Conservation (phyloP, 2,329 filamentous ascomycete genomes). For the Neoascochyta sp. region DNA sequence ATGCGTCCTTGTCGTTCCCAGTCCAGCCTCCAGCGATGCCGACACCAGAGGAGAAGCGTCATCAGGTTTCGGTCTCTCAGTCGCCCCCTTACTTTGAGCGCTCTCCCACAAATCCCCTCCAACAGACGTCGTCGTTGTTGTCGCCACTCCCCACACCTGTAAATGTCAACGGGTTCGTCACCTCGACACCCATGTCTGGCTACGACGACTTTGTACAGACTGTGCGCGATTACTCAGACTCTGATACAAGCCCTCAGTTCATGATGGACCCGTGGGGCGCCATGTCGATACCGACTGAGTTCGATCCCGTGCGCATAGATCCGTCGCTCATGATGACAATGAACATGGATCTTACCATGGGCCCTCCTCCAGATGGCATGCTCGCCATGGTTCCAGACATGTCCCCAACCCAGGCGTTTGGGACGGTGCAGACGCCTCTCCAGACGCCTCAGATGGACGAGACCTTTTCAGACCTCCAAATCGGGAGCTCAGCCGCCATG, state of each 20-base stretch:
- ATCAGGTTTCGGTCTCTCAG: conserved; percentile 25
- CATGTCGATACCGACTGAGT: conserved; percentile 45
- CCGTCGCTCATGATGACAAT: conserved; percentile 46
- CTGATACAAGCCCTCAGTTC: conserved; percentile 45
- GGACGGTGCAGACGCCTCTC: conserved; percentile 45
- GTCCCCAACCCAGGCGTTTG: conserved; percentile 35
- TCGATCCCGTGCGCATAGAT: conserved; percentile 44
- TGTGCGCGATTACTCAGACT: conserved; percentile 41
- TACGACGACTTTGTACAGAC: conserved; percentile 46
- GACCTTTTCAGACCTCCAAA: conserved; percentile 46
- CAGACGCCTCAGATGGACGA: conserved; percentile 48
- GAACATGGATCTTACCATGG: conserved; percentile 45
- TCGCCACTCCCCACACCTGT: conserved; percentile 40
- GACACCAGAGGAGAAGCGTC: conserved; percentile 32
- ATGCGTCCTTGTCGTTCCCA: conserved; percentile 32
- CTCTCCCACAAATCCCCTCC: conserved; percentile 34
- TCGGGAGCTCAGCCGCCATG: conserved; percentile 42
- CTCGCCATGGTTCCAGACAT: conserved; percentile 47
- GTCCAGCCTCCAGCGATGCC: conserved; percentile 29
- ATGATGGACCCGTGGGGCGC: conserved; percentile 48
- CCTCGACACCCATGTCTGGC: conserved; percentile 45
- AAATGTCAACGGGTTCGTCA: conserved; percentile 41
- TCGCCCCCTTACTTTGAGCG: conserved; percentile 44
- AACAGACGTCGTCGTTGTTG: conserved; percentile 27
- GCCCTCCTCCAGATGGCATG: conserved; percentile 39